Base-by-base conservation (phyloP, 2,329 filamentous ascomycete genomes). In the Pseudocercospora cruenta region DNA sequence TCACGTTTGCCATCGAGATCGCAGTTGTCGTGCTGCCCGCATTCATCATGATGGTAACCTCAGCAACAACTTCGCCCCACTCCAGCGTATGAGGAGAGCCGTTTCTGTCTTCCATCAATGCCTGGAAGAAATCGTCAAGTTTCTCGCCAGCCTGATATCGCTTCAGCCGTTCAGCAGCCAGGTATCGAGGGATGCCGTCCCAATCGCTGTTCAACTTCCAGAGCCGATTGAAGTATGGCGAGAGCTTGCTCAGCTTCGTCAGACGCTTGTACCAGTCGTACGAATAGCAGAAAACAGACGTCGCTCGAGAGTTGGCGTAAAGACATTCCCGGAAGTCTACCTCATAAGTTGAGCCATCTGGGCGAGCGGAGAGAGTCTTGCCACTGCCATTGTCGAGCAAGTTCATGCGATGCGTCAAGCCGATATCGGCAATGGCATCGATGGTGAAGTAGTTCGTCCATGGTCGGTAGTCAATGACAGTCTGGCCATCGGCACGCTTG, bases 41-140 rank as follows among this genome's bases (percentile, higher is more conserved):
- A 67, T 80, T 76, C 79, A 72, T 81, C 80, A 87, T 87, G 72
- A 83, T 85, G 53, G 74, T 79, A 24, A 86, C 78, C 70, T 88
- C 86, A 12, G 86, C 85, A 0, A 86, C 81, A 7, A 88, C 83
- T 73, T 89, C 86, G 24, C 86, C 86, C 81, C 81, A 86, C 66
- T 87, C 83, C 1, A 88, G 80, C 43, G 81, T 80, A 61, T 83
- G 78, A 0, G 80, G 73, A 7, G 75, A 73, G 0, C 81, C 80
- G 45, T 80, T 80, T 67, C 82, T 83, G 67, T 82, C 80, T 55
- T 83, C 83, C 83, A 88, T 85, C 4, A 88, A 73, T 0, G 81
- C 80, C 60, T 83, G 79, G 78, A 88, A 87, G 75, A 88, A 88
- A 70, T 88, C 86, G 53, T 86, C 82, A 0, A 88, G 79, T 66